A percentile compares a stretch with the other conserved stretches of the same genome.
Evolutionary conservation across 148 eudicot genomes (phyloP).

Genomic region (Tetragonia tetragonoides): DNA sequence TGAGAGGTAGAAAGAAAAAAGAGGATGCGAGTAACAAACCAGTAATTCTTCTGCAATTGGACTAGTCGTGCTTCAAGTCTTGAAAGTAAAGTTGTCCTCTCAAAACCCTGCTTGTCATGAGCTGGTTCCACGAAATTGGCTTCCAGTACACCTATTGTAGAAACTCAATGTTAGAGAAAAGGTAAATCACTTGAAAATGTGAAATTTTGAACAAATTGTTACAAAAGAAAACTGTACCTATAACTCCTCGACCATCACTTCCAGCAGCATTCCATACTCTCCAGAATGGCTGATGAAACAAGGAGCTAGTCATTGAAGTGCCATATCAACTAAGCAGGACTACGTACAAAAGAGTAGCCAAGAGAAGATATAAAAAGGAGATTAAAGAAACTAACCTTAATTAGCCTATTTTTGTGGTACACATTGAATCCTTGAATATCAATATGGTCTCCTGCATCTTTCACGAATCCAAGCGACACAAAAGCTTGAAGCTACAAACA

Average conservation of each 20-base stretch:
- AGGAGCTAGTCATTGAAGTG: neutral
- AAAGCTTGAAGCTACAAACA: slow-evolving; percentile 45
- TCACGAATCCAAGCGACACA: slow-evolving; percentile 63
- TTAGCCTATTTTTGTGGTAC: slow-evolving; percentile 76
- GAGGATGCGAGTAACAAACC: slow-evolving; percentile 32
- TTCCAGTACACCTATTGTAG: slow-evolving; percentile 55
- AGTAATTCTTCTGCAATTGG: slow-evolving; percentile 54
- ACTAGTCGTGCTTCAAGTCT: slow-evolving; percentile 62
- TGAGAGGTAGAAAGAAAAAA: neutral
- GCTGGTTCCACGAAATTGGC: slow-evolving; percentile 88
- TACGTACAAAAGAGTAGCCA: neutral
- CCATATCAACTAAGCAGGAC: neutral
- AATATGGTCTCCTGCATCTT: slow-evolving; percentile 70
- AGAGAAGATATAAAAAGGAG: neutral
- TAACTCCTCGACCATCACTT: slow-evolving; percentile 84
- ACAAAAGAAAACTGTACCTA: slow-evolving; percentile 37
- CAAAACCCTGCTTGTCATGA: slow-evolving; percentile 86
- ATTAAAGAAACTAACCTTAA: slow-evolving; percentile 41
- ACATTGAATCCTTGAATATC: slow-evolving; percentile 84
- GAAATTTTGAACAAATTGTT: neutral
- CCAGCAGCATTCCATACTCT: slow-evolving; percentile 85
- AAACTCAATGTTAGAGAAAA: neutral
- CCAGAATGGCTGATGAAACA: slow-evolving; percentile 66
- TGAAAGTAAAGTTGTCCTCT: slow-evolving; percentile 60
- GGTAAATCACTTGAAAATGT: neutral